Evolutionary conservation across 352 stramenopile species (phyloP).

Genomic region (Globisporangium solare): DNA sequence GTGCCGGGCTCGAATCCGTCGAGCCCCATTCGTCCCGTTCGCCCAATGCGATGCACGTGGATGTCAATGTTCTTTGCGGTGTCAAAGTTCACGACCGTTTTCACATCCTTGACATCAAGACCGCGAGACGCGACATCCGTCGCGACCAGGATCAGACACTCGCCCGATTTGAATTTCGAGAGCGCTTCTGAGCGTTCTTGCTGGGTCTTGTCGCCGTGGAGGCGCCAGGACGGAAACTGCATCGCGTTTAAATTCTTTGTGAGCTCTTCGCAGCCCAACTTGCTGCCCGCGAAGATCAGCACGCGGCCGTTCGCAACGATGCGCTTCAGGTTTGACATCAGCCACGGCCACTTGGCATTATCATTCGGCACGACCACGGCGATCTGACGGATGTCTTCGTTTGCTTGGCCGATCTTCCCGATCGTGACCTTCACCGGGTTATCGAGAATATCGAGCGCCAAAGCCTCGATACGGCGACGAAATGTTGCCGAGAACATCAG

Average conservation of each 20-base stretch:
- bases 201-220: conserved; percentile 84
- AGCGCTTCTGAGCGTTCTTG: conserved; percentile 68
- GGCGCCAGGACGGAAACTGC: conserved; percentile 32
- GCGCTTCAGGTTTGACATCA: conserved; percentile 50
- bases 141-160: conserved; percentile 69
- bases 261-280: conserved; percentile 81
- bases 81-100: conserved; percentile 89
- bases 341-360: conserved; percentile 84
- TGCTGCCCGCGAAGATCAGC: conserved; percentile 85
- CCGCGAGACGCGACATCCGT: conserved; percentile 86
- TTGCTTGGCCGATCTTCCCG: conserved; percentile 76
- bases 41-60: conserved; percentile 87
- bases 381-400: conserved; percentile 87
- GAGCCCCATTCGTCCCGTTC: conserved; percentile 79
- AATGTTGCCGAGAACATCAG: conserved; percentile 89
- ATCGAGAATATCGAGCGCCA: conserved; percentile 76
- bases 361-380: conserved; percentile 70
- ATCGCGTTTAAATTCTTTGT: conserved; percentile 55
- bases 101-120: conserved; percentile 88
- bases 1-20: conserved; percentile 79
- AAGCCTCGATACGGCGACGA: conserved; percentile 52
- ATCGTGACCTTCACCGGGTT: conserved; percentile 83
- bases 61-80: conserved; percentile 91
- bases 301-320: conserved; percentile 73
- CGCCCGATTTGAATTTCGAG: conserved; percentile 55